Evolutionary conservation across 176 grass and related monocot genomes (phyloP).

Genomic region (Aegilops sharonensis): DNA sequence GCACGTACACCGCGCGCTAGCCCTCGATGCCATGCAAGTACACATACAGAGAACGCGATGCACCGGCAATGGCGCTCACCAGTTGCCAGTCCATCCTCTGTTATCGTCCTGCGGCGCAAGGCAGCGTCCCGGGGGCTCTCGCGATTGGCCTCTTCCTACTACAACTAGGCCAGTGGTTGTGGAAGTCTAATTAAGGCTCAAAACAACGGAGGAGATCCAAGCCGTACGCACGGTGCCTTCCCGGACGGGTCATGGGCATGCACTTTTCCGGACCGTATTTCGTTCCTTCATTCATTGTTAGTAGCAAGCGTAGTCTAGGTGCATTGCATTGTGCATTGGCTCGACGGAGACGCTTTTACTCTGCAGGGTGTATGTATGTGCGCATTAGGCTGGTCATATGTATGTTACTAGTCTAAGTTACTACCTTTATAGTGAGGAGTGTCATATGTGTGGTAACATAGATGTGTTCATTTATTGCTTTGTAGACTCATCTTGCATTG

Average conservation of each 20-base stretch:
- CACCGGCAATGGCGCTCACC: background rate
- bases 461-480: too few species aligned
- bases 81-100: background rate
- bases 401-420: too few species aligned
- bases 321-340: background rate
- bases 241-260: background rate
- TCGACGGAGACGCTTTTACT: background rate
- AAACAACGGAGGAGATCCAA: background rate
- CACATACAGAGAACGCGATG: conserved; percentile 9
- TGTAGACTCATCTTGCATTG: too few species aligned
- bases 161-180: background rate
- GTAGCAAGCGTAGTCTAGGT: background rate
- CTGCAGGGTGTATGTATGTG: background rate
- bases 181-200: background rate
- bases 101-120: background rate
- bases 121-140: background rate
- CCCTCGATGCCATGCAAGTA: background rate
- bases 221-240: background rate
- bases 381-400: too few species aligned
- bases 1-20: background rate
- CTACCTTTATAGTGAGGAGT: too few species aligned
- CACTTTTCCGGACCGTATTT: background rate
- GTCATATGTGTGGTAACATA: too few species aligned
- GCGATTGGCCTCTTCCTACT: background rate
- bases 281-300: background rate